Base-by-base conservation (phyloP, 352 stramenopile species). In the Peronospora destructor region DNA sequence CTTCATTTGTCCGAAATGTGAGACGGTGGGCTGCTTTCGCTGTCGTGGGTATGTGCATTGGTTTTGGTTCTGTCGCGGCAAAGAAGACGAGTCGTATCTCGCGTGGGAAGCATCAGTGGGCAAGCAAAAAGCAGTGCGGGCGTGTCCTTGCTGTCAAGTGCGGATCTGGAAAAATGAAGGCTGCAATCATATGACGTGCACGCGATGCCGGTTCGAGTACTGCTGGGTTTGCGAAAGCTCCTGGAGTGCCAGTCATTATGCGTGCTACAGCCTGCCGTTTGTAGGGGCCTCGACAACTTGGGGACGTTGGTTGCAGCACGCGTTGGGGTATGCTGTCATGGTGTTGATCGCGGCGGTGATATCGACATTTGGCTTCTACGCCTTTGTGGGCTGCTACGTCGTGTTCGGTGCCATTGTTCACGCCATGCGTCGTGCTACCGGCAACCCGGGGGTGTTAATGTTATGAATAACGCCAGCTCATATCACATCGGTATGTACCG, bases 141-240 rank as follows among this genome's bases (percentile, higher is more conserved):
- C 58, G 7, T 86, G 77, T 53, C 77, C 77, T 8, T 60, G 70
- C 13, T 88, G 77, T 39, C 48, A 68, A 9, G 83, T 88, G 65
- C 66, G 72, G 36, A 88, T 88, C 45, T 88, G 77, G 77, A 88
- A 86, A 61, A 79, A 64, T 32, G 77, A 88, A 49, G 76, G 76
- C 11, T 74, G 56, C 39, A 85, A 85, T 46, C 76, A 88, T 62
- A 88, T 88, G 64, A 85, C 66, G 21, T 87, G 76, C 51, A 68
- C 70, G n/a, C 57, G 64, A 30, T 87, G 76, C 29, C 72, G 68
- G 6, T 67, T 71, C 38, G 58, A 87, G 49, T 88, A 79, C 48
- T 88, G 77, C 53, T 88, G 77, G 77, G 64, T 85, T 6, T 89
- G 77, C 33, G 73, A 74, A 17, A 67, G 53, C 17, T 35, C 25